phyloP scores from a whole-genome alignment of 371 early-diverging fungal species.

The Lichtheimia ramosa region DNA sequence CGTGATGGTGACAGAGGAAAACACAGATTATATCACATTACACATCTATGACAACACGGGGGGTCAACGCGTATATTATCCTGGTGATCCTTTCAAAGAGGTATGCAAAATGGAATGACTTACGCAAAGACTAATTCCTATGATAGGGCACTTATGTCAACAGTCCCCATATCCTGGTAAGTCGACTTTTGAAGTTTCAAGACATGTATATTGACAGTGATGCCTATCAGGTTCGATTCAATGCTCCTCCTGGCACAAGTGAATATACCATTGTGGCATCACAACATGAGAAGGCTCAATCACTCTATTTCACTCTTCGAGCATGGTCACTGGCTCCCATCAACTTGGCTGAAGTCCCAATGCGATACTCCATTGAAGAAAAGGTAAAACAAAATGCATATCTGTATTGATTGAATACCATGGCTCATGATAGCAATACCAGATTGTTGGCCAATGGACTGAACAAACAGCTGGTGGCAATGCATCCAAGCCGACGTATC shows the following conservation, averaged over 20 bases:
- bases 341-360: constrained; percentile 64
- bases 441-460: constrained; percentile 72
- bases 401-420: neutral
- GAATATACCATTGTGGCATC: constrained; percentile 79
- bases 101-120: constrained; percentile 5
- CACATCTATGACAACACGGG: constrained; percentile 76
- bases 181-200: neutral
- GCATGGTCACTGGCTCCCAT: constrained; percentile 72
- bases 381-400: constrained; percentile 40
- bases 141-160: constrained; percentile 79
- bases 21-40: constrained; percentile 81
- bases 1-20: constrained; percentile 76
- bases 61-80: constrained; percentile 77
- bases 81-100: constrained; percentile 66
- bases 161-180: constrained; percentile 79
- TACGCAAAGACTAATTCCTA: neutral
- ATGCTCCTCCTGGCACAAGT: constrained; percentile 60
- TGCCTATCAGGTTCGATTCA: constrained; percentile 57
- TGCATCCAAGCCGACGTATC: constrained; percentile 64
- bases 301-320: constrained; percentile 75
- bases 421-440: neutral
- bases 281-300: constrained; percentile 71
- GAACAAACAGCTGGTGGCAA: constrained; percentile 83
- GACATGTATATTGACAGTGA: neutral
- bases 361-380: constrained; percentile 57